These are phyloP conservation scores for Agrocybe praecox DNA, from an alignment of 768 basidiomycete species.

Conservation along the genomic window DNA sequence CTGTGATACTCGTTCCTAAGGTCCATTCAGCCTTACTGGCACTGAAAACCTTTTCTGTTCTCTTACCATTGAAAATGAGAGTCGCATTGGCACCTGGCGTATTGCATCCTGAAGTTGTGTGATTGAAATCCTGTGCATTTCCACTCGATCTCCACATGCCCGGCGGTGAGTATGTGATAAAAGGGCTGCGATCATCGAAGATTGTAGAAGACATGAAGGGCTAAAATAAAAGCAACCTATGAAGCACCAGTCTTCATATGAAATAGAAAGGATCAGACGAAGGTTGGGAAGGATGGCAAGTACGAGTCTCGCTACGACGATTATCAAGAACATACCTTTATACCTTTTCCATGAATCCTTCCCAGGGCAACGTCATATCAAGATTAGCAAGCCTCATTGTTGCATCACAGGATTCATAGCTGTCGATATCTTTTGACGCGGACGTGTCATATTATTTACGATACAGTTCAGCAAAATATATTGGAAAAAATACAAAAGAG, in stretches of 20 bases:
- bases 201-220: neutral
- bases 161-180: neutral
- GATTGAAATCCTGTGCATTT: neutral
- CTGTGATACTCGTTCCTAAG: neutral
- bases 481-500: too few relatives aligned
- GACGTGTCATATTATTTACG: too few relatives aligned
- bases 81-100: neutral
- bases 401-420: too few relatives aligned
- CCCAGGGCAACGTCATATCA: too few relatives aligned
- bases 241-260: neutral
- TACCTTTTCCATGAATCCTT: too few relatives aligned
- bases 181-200: neutral
- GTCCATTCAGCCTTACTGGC: neutral
- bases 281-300: neutral
- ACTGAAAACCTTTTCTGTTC: too few relatives aligned
- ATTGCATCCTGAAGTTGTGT: neutral
- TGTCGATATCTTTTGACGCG: too few relatives aligned
- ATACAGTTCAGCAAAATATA: too few relatives aligned
- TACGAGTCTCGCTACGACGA: neutral
- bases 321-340: too few relatives aligned
- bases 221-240: neutral
- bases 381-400: too few relatives aligned
- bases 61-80: neutral
- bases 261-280: neutral
- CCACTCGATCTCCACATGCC: neutral